phyloP scores from a whole-genome alignment of 1,284 basidiomycete genomes.

The Erythrobasidium hasegawianum region DNA sequence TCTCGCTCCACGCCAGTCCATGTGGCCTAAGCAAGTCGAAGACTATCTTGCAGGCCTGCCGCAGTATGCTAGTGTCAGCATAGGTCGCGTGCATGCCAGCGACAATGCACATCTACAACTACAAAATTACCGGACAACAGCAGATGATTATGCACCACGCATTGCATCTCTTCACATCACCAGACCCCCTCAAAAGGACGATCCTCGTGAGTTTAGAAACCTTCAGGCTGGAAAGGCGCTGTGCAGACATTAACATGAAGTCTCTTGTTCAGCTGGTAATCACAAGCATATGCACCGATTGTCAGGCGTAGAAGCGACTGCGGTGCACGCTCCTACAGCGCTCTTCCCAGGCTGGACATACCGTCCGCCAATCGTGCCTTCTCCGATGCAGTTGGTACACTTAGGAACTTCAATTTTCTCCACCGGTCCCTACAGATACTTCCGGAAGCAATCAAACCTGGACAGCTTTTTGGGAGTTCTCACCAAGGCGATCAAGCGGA shows the following conservation, averaged over 20 bases:
- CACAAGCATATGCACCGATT: not conserved
- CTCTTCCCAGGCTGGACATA: not conserved
- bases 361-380: not conserved
- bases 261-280: not conserved
- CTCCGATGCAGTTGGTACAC: not conserved
- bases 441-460: too few species aligned
- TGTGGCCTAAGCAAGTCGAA: not conserved
- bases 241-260: not conserved
- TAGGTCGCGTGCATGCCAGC: not conserved
- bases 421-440: too few species aligned
- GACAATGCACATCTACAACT: not conserved
- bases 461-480: too few species aligned
- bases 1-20: not conserved
- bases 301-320: not conserved
- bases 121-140: not conserved
- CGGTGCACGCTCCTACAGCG: not conserved
- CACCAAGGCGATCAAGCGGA: too few species aligned
- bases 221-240: too few species aligned
- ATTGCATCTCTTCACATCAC: not conserved
- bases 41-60: too few species aligned
- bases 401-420: too few species aligned
- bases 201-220: not conserved
- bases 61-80: not conserved
- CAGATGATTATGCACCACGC: too few species aligned
- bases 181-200: too few species aligned